Evolutionary conservation across 2,329 filamentous ascomycete genomes (phyloP).

Genomic region (Dothideomycetes sp.): DNA sequence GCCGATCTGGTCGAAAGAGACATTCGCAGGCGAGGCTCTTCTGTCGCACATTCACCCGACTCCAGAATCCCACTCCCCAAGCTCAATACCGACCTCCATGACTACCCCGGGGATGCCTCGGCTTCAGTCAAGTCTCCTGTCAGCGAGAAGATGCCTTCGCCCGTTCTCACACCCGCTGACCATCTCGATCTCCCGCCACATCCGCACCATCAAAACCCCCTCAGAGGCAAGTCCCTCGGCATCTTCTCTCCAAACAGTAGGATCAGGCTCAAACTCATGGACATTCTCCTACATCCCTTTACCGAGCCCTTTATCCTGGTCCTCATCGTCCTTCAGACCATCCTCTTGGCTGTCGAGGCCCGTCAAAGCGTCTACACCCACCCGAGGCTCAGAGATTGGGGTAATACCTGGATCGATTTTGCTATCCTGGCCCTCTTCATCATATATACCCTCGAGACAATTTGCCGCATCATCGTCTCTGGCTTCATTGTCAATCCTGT

Average conservation of each 20-base stretch:
- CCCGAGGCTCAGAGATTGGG: conserved; percentile 54
- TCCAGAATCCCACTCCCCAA: conserved; percentile 41
- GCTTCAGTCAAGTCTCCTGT: conserved; percentile 15
- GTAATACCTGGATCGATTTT: conserved; percentile 60
- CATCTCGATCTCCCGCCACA: conserved; percentile 2
- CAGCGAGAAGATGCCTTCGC: conserved; percentile 21
- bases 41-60: conserved; percentile 40
- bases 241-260: conserved; percentile 71
- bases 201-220: conserved; percentile 50
- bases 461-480: conserved; percentile 79
- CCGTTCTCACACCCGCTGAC: conserved; percentile 16
- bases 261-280: conserved; percentile 64
- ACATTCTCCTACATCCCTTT: conserved; percentile 73
- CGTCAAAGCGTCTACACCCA: conserved; percentile 52
- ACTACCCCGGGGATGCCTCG: conserved; percentile 13
- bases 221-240: conserved; percentile 77
- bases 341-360: conserved; percentile 80
- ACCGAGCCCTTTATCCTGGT: conserved; percentile 80
- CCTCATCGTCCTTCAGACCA: conserved; percentile 76
- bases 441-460: conserved; percentile 79
- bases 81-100: conserved; percentile 40
- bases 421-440: conserved; percentile 72
- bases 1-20: conserved; percentile 69
- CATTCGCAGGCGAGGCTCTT: conserved; percentile 50
- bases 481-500: conserved; percentile 82